Percentiles rank a stretch among this genome's conserved stretches.
phyloP scores from a whole-genome alignment of 2,329 filamentous ascomycete genomes.

The Trichoderma endophyticum region DNA sequence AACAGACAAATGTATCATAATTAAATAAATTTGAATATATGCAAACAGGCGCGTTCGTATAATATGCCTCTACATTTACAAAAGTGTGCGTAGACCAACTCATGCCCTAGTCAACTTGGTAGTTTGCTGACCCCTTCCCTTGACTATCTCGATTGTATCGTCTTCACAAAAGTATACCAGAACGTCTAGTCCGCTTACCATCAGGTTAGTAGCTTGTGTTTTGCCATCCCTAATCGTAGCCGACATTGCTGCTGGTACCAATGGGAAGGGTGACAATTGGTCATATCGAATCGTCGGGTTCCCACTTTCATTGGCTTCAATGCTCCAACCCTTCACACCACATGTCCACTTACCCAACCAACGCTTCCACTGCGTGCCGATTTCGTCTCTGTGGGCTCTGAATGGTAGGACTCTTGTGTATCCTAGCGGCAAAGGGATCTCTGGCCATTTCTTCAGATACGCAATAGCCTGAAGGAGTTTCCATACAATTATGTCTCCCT shows the following conservation, averaged over 20 bases:
- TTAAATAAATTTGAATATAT: neutral
- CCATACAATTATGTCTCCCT: neutral
- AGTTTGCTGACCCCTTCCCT: neutral
- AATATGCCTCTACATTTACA: neutral
- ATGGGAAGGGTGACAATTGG: neutral
- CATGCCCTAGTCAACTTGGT: neutral
- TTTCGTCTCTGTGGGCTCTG: neutral
- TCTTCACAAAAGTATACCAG: neutral
- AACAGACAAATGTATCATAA: too few species aligned
- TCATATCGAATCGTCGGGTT: neutral
- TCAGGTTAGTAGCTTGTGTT: neutral
- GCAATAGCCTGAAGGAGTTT: conserved; percentile 8
- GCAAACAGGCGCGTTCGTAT: neutral
- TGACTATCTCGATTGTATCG: neutral
- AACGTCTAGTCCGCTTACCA: neutral
- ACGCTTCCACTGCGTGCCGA: neutral
- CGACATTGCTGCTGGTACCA: neutral
- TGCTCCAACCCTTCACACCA: neutral
- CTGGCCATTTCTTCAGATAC: conserved; percentile 4
- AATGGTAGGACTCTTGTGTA: neutral
- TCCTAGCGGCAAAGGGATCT: neutral
- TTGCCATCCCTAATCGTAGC: neutral
- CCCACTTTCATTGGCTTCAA: neutral
- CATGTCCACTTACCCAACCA: neutral
- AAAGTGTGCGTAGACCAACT: neutral